These are phyloP conservation scores for Boletus reticuloceps DNA, from an alignment of 768 basidiomycete species.

Conservation along the genomic window DNA sequence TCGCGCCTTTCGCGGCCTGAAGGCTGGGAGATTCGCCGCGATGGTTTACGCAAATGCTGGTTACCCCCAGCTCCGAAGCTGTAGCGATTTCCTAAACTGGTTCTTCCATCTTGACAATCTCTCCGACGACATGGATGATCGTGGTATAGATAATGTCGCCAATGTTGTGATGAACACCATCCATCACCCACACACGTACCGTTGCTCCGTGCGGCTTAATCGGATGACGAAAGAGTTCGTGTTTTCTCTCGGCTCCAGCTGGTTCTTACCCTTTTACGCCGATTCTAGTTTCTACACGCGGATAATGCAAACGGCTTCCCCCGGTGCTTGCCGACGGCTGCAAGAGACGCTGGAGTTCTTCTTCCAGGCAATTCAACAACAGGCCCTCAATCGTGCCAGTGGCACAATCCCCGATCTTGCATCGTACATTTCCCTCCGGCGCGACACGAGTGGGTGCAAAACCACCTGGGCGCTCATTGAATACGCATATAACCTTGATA, in stretches of 20 bases:
- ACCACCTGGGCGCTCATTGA: conserved; percentile 81
- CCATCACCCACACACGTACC: conserved; percentile 61
- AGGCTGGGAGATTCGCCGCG: conserved; percentile 62
- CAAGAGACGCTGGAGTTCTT: conserved; percentile 77
- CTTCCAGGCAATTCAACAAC: conserved; percentile 75
- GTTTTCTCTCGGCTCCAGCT: neutral
- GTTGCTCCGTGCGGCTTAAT: conserved; percentile 55
- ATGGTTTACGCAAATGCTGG: conserved; percentile 48
- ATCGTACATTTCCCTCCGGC: conserved; percentile 75
- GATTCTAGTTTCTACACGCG: conserved; percentile 63
- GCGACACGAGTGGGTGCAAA: conserved; percentile 83
- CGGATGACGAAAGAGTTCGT: conserved; percentile 75
- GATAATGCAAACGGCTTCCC: conserved; percentile 59
- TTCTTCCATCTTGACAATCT: conserved; percentile 80
- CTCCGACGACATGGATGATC: conserved; percentile 75
- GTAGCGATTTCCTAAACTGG: conserved; percentile 75
- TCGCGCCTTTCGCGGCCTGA: conserved; percentile 57
- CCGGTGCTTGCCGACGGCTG: conserved; percentile 69
- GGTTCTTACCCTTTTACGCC: neutral
- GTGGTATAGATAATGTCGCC: conserved; percentile 53
- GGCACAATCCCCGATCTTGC: conserved; percentile 73
- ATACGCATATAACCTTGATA: conserved; percentile 73
- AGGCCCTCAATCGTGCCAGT: conserved; percentile 62
- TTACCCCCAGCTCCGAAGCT: conserved; percentile 61
- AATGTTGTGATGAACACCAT: conserved; percentile 71